A percentile compares a stretch with the other conserved stretches of the same genome.
Evolutionary conservation across 371 early-diverging fungal genomes (phyloP).

Genomic region (Lichtheimia hyalospora): DNA sequence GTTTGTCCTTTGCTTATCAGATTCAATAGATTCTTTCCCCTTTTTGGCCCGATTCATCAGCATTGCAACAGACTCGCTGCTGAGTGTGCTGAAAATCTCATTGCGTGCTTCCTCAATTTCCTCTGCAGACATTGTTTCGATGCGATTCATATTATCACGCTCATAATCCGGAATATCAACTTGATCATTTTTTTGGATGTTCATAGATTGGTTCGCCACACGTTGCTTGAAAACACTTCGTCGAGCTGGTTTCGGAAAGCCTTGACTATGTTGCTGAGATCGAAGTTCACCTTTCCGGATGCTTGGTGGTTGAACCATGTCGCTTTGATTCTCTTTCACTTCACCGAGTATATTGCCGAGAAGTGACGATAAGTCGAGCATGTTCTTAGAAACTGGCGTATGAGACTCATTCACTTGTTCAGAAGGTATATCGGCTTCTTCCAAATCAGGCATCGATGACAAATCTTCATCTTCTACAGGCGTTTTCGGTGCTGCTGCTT

Average conservation of each 20-base stretch:
- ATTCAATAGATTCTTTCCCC: background rate
- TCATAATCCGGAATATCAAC: slow-evolving; percentile 39
- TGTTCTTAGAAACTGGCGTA: slow-evolving; percentile 36
- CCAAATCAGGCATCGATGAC: slow-evolving; percentile 17
- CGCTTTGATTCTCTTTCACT: slow-evolving; percentile 47
- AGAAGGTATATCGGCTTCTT: slow-evolving; percentile 8
- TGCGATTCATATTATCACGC: slow-evolving; percentile 56
- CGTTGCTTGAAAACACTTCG: slow-evolving; percentile 47
- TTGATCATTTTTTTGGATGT: slow-evolving; percentile 5
- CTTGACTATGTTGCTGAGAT: slow-evolving; percentile 33
- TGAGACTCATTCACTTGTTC: slow-evolving; percentile 16
- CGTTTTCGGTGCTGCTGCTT: background rate
- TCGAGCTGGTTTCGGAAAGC: slow-evolving; percentile 61
- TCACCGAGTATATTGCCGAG: slow-evolving; percentile 47
- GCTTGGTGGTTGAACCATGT: slow-evolving; percentile 24
- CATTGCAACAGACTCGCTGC: slow-evolving; percentile 53
- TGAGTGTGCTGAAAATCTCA: slow-evolving; percentile 58
- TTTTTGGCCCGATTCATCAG: slow-evolving; percentile 32
- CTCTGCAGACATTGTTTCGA: slow-evolving; percentile 58
- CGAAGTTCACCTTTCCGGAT: slow-evolving; percentile 11
- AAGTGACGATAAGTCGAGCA: slow-evolving; percentile 50
- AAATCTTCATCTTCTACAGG: slow-evolving; percentile 7
- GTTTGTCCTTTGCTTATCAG: slow-evolving; percentile 7
- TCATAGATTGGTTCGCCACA: slow-evolving; percentile 13
- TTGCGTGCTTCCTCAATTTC: slow-evolving; percentile 62